phyloP scores from a whole-genome alignment of 2,329 filamentous ascomycete genomes.

The Alternaria longipes region DNA sequence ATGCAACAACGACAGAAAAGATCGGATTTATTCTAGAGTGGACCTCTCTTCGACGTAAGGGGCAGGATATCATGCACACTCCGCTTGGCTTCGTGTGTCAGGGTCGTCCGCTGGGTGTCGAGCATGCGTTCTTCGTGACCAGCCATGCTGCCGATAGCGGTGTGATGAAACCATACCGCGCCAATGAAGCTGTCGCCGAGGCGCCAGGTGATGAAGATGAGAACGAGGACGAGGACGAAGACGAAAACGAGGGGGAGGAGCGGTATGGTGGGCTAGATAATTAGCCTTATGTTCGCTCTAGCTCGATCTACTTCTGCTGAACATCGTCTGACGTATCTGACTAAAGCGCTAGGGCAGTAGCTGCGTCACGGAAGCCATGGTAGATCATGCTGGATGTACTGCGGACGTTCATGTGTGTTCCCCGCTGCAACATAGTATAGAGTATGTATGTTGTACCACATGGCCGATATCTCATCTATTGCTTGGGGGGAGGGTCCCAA shows the following conservation, averaged over 20 bases:
- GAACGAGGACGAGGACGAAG: background rate
- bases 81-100: constrained; percentile 64
- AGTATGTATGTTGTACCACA: too few relatives aligned
- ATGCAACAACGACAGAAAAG: constrained; percentile 17
- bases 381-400: too few relatives aligned
- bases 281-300: too few relatives aligned
- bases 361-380: too few relatives aligned
- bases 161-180: constrained; percentile 6
- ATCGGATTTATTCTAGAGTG: constrained; percentile 59
- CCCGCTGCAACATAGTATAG: too few relatives aligned
- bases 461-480: too few relatives aligned
- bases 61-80: constrained; percentile 64
- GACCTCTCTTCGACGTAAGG: constrained; percentile 61
- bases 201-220: background rate
- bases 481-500: too few relatives aligned
- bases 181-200: constrained; percentile 2
- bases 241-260: constrained; percentile 4
- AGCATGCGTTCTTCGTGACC: constrained; percentile 60
- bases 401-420: too few relatives aligned
- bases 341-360: too few relatives aligned
- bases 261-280: background rate
- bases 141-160: constrained; percentile 3
- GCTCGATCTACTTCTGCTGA: too few relatives aligned
- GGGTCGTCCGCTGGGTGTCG: constrained; percentile 55
- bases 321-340: too few relatives aligned